These are phyloP conservation scores for Fusarium nisikadoi DNA, from an alignment of 2,329 filamentous ascomycete genomes.

Conservation along the genomic window DNA sequence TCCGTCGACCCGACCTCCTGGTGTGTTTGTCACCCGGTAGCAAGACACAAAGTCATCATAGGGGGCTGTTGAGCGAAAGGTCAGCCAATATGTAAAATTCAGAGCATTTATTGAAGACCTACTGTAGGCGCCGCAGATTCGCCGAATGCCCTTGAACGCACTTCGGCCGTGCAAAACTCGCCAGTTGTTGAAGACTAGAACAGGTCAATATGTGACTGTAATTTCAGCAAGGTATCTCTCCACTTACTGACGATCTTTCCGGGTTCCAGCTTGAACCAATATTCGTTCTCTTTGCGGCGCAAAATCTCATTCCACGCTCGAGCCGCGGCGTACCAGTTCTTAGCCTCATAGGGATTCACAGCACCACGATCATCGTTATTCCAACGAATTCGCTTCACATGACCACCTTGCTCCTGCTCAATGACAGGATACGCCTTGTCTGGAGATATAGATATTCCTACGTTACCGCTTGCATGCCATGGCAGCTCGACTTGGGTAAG, in stretches of 20 bases:
- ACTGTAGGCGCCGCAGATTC: slow-evolving; percentile 94
- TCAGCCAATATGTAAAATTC: slow-evolving; percentile 4
- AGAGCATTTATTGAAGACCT: slow-evolving; percentile 52
- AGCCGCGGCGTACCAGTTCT: slow-evolving; percentile 83
- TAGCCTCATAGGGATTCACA: slow-evolving; percentile 54
- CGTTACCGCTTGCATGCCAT: slow-evolving; percentile 90
- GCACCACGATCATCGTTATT: slow-evolving; percentile 90
- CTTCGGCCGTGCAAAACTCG: slow-evolving; percentile 88
- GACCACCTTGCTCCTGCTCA: slow-evolving; percentile 59
- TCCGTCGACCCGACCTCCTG: slow-evolving; percentile 56
- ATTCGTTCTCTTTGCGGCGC: slow-evolving; percentile 72
- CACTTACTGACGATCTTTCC: slow-evolving; percentile 79
- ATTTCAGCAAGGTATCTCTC: background rate
- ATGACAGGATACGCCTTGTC: slow-evolving; percentile 77
- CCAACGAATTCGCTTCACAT: slow-evolving; percentile 78
- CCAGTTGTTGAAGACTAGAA: slow-evolving; percentile 93
- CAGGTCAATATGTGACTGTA: slow-evolving; percentile 22
- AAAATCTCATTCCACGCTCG: slow-evolving; percentile 78
- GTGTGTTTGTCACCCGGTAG: slow-evolving; percentile 76
- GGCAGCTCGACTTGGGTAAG: slow-evolving; percentile 70
- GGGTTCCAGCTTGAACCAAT: slow-evolving; percentile 83
- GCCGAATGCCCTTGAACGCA: slow-evolving; percentile 82
- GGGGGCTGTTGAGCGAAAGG: slow-evolving; percentile 64
- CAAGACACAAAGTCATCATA: slow-evolving; percentile 84
- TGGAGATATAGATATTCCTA: slow-evolving; percentile 82